Evolutionary conservation across 1,139 yeast genomes (phyloP).

Genomic region (Eremothecium sinecaudum): DNA sequence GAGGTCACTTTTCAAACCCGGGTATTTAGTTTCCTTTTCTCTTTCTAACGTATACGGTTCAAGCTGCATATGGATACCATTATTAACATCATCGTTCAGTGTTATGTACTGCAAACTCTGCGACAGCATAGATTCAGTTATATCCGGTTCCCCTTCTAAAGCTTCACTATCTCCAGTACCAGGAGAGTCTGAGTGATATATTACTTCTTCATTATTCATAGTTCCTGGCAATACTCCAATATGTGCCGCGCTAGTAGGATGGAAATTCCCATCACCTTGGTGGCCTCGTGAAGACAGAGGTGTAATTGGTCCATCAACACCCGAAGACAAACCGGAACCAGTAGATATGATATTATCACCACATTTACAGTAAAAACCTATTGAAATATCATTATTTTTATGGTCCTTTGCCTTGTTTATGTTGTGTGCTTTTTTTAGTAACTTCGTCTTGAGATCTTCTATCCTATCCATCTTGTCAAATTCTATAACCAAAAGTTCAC

Average conservation of each 20-base stretch:
- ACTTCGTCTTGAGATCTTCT: conserved; percentile 25
- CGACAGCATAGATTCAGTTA: background rate
- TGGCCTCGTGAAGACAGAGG: background rate
- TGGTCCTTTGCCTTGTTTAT: conserved; percentile 21
- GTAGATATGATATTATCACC: too few species aligned
- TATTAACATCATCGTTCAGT: background rate
- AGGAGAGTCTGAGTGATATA: background rate
- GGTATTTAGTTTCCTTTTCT: background rate
- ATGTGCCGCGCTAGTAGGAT: background rate
- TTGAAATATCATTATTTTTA: conserved; percentile 25
- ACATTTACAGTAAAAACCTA: conserved; percentile 19
- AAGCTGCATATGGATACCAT: background rate
- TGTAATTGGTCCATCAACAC: background rate
- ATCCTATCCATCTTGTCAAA: conserved; percentile 24
- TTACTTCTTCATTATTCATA: background rate
- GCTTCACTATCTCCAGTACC: background rate
- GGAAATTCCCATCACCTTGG: background rate
- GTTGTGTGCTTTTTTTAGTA: conserved; percentile 17
- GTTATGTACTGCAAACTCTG: background rate
- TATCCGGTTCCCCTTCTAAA: background rate
- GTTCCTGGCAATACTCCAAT: background rate
- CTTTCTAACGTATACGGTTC: background rate
- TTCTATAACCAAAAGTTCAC: conserved; percentile 12
- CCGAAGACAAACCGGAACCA: background rate
- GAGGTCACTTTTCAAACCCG: background rate